These are phyloP conservation scores for Phyllachora maydis DNA, from an alignment of 2,329 filamentous ascomycete genomes.

Conservation along the genomic window DNA sequence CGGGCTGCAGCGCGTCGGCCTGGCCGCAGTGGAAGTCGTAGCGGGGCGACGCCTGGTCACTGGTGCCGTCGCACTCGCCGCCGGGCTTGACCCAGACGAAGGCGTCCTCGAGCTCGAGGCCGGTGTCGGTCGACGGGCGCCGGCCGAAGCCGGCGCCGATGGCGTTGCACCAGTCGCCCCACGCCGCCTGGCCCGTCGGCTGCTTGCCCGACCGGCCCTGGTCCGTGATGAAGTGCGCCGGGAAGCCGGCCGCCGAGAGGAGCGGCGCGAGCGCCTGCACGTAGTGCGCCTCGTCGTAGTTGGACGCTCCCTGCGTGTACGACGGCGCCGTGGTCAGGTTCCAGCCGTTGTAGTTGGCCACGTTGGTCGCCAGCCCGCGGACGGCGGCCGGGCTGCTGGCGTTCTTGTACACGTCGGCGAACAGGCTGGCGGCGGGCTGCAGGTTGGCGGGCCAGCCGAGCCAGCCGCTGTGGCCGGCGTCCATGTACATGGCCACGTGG, in stretches of 20 bases:
- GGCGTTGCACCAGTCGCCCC: slow-evolving; percentile 52
- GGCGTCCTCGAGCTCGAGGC: slow-evolving; percentile 35
- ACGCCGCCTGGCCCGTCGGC: slow-evolving; percentile 36
- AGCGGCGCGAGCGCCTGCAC: slow-evolving; percentile 42
- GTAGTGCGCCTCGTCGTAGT: slow-evolving; percentile 36
- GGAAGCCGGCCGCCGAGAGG: slow-evolving; percentile 24
- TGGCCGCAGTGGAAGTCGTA: slow-evolving; percentile 33
- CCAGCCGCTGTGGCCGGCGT: slow-evolving; percentile 37
- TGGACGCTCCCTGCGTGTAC: slow-evolving; percentile 18
- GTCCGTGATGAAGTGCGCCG: slow-evolving; percentile 25
- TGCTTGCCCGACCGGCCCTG: slow-evolving; percentile 34
- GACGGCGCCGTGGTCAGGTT: slow-evolving; percentile 17
- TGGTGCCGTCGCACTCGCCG: slow-evolving; percentile 31
- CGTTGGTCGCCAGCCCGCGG: slow-evolving; percentile 34
- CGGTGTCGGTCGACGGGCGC: slow-evolving; percentile 42
- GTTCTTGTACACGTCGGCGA: slow-evolving; percentile 24
- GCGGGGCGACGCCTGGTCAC: slow-evolving; percentile 21
- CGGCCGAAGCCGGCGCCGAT: slow-evolving; percentile 40
- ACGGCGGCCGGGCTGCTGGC: slow-evolving; percentile 25
- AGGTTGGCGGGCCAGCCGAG: slow-evolving; percentile 35
- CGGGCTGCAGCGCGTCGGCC: slow-evolving; percentile 33
- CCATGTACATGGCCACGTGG: slow-evolving; percentile 36
- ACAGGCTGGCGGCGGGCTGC: slow-evolving; percentile 22
- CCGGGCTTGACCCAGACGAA: slow-evolving; percentile 56
- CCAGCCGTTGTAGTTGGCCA: slow-evolving; percentile 36